Evolutionary conservation across 1,139 yeast genomes (phyloP), one percentile per base, ranked within the genome.

Genomic region (Yamadazyma membranifaciens): DNA sequence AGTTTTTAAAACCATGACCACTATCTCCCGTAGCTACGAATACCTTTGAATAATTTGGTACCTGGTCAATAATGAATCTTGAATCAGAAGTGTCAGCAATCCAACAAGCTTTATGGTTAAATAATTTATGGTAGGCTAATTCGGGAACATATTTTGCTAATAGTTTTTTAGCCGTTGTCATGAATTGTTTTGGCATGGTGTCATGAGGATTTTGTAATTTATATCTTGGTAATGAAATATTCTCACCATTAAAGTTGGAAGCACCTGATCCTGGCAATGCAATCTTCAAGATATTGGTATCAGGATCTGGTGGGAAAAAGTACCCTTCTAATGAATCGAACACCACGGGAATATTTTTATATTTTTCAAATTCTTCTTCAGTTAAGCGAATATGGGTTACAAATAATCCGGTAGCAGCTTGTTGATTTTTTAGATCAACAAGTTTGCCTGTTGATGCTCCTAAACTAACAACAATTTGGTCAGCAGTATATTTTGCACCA

Each of bases 331-430:
- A 46, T 22, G 60, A 63, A 12, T 49, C 62, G 44, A 67, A 56
- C 25, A 69, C 59, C 7, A 73, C 67, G 1, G 78, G 78, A 28
- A 63, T 56, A 25, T 52, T 50, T 45, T 55, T 60, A 27, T 59
- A 59, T 16, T 42, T 45, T 7, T 41, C 45, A 28, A 59, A 67
- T 40, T 70, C 75, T 32, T 59, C 60, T 3, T 51, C 52, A 0
- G 62, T 52, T 12, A 70, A 45, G 42, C 58, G 50, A 13, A 69
- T 63, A 45, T 70, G 75, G 1, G 69, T 69, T 13, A 69, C 57
- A 33, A 64, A 65, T 37, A 63, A 50, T 4, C 66, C 69, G 3
- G 65, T 60, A n/a, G 73, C 69, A 3, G 58, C 42, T 37, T 62
- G 65, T 40, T 65, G 72, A 10, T 51, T 51, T 24, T 58, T 49